Evolutionary conservation across 208 protist genomes (phyloP).

Genomic region (Histomonas meleagridis): DNA sequence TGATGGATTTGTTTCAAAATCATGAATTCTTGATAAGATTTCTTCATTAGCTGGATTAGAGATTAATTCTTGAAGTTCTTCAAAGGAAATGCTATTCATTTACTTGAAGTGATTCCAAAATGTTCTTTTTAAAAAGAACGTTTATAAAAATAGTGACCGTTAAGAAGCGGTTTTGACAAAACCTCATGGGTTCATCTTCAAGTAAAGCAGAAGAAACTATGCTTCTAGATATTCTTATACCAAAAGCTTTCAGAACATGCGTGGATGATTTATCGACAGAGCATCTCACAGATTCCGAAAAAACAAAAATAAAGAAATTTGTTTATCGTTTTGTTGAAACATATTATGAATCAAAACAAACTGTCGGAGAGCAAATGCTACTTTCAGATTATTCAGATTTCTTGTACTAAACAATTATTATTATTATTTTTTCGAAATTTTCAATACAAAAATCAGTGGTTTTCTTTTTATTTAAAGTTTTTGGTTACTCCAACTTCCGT

Average conservation of each 20-base stretch:
- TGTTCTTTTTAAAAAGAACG: too few species aligned
- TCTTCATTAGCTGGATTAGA: too few species aligned
- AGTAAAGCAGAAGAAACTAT: not conserved
- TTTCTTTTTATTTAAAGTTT: too few species aligned
- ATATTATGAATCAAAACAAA: not conserved
- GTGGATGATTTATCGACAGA: not conserved
- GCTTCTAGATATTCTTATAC: not conserved
- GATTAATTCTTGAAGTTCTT: too few species aligned
- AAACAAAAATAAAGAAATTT: not conserved
- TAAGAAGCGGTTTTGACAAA: not conserved
- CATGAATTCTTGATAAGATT: too few species aligned
- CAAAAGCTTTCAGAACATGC: not conserved
- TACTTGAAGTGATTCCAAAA: too few species aligned
- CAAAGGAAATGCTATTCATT: too few species aligned
- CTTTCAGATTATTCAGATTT: constrained; percentile 26
- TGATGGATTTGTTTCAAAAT: too few species aligned
- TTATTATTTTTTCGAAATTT: too few species aligned
- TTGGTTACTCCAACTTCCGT: too few species aligned
- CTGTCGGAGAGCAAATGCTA: not conserved
- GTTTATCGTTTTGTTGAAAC: not conserved
- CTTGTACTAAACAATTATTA: constrained; percentile 6
- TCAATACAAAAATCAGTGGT: too few species aligned
- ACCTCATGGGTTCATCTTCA: not conserved
- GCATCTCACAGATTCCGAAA: not conserved
- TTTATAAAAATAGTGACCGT: too few species aligned